A percentile compares a stretch with the other conserved stretches of the same genome.
These are phyloP conservation scores for Rhodotorula glutinis DNA, from an alignment of 1,284 basidiomycete species.

Conservation along the genomic window DNA sequence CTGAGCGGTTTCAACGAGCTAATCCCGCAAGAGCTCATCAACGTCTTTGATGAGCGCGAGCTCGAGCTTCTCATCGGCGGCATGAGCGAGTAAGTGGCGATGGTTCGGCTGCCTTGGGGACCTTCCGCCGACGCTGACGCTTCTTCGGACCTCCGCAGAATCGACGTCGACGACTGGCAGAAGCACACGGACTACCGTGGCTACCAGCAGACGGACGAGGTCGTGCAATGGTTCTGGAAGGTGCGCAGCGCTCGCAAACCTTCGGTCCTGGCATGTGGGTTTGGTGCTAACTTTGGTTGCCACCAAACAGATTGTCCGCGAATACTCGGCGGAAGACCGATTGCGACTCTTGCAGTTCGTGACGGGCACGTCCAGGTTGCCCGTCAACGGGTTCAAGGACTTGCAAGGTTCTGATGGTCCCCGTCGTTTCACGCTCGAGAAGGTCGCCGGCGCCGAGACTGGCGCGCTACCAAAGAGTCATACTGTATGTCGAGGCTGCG, in stretches of 20 bases:
- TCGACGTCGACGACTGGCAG: conserved; percentile 55
- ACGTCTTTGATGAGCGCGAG: conserved; percentile 97
- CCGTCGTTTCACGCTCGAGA: conserved; percentile 85
- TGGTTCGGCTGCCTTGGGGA: too few species aligned
- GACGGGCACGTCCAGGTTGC: conserved; percentile 93
- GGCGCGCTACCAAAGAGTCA: conserved; percentile 74
- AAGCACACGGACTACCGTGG: conserved; percentile 62
- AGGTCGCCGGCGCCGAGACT: conserved; percentile 71
- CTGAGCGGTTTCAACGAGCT: conserved; percentile 93
- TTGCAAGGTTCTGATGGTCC: conserved; percentile 90
- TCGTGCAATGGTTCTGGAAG: conserved; percentile 99
- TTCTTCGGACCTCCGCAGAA: background rate
- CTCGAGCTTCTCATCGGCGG: conserved; percentile 94
- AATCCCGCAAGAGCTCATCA: conserved; percentile 89
- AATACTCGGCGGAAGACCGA: conserved; percentile 56
- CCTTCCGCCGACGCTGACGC: background rate
- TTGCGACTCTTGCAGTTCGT: conserved; percentile 92
- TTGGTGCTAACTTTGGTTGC: too few species aligned
- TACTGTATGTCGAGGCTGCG: conserved; percentile 51
- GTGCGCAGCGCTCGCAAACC: background rate
- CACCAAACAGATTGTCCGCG: background rate
- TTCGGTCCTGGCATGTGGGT: too few species aligned
- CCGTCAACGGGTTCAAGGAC: conserved; percentile 99
- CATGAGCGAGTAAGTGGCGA: conserved; percentile 69
- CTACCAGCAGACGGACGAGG: conserved; percentile 52